These are phyloP conservation scores for Microcyclospora tardicrescens DNA, from an alignment of 2,329 filamentous ascomycete genomes.

Conservation along the genomic window DNA sequence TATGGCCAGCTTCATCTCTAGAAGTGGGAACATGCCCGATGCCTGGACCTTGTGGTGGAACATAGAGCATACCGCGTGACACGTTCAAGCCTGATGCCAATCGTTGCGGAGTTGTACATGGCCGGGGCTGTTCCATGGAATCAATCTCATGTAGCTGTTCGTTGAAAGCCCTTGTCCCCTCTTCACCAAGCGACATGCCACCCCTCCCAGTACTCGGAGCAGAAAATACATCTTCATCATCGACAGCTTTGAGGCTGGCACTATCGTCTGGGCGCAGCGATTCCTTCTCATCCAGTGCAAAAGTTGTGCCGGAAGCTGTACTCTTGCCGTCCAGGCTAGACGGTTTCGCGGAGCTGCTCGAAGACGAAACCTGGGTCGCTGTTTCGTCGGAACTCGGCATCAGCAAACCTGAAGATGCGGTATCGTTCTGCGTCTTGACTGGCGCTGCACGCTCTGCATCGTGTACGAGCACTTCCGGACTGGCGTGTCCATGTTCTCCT, in stretches of 20 bases:
- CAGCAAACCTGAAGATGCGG: constrained; percentile 12
- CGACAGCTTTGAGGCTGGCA: constrained; percentile 78
- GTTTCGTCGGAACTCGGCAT: constrained; percentile 27
- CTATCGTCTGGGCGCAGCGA: constrained; percentile 90
- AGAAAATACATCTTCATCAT: constrained; percentile 79
- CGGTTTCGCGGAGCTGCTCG: constrained; percentile 60
- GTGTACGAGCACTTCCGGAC: constrained; percentile 14
- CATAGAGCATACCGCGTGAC: constrained; percentile 19
- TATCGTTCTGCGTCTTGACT: constrained; percentile 1
- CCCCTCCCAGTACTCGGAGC: constrained; percentile 62
- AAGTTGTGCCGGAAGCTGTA: constrained; percentile 84
- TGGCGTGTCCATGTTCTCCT: neutral
- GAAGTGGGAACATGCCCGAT: constrained; percentile 14
- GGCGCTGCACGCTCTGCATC: constrained; percentile 11
- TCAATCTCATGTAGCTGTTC: constrained; percentile 44
- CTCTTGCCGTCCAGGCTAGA: constrained; percentile 89
- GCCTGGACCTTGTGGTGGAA: constrained; percentile 19
- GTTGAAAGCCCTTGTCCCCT: constrained; percentile 46
- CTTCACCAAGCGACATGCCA: constrained; percentile 66
- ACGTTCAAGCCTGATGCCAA: constrained; percentile 4
- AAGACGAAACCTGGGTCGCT: constrained; percentile 37
- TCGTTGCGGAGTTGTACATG: constrained; percentile 7
- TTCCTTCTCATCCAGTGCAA: constrained; percentile 94
- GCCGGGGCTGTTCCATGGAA: constrained; percentile 32
- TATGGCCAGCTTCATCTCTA: constrained; percentile 7